Base-by-base conservation (phyloP, 169 alveolate species). In the Cryptosporidium bovis region DNA sequence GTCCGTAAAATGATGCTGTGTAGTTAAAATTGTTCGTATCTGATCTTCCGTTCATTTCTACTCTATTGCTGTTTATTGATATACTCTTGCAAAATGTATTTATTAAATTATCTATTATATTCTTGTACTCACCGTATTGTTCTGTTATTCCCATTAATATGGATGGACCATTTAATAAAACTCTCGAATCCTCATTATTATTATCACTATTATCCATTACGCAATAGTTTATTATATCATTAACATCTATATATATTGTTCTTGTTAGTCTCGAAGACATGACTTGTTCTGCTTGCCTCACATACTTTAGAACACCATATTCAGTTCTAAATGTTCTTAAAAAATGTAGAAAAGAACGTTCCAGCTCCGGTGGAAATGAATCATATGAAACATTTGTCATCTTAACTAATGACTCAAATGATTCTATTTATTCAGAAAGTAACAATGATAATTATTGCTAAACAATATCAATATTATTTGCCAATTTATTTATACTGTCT, bases 231-330 rank as follows among this genome's bases (percentile, higher is more conserved):
- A 71, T 0, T 44, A 71, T 53, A 40, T 71, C 84, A 56, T 71
- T 71, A 24, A 71, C 67, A 34, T 71, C 84, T 7, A 71, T 71
- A 8, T 71, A 71, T 33, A 71, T 51, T 20, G 84, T 71, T 33
- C 44, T 51, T 53, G 84, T n/a, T 33, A 71, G 18, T 51, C 84
- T 51, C 58, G 84, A 71, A 18, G 84, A 29, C 18, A 71, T 1
- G 10, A 71, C 51, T 24, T 71, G 84, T 40, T 71, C 84, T 29
- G 60, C 84, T 34, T 71, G 84, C 18, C 67, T 71, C 55, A 71
- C 67, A 56, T 71, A 71, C 29, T 71, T 71, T 8, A 66, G 84
- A 5, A 71, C 27, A 31, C 67, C 67, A 18, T 51, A 66, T n/a
- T 56, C 67, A 33, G 44, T 56, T 27, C 13, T 51, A 24, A 71